Conservation (phyloP, 352 stramenopile species). For the Thraustochytrium sp. region DNA sequence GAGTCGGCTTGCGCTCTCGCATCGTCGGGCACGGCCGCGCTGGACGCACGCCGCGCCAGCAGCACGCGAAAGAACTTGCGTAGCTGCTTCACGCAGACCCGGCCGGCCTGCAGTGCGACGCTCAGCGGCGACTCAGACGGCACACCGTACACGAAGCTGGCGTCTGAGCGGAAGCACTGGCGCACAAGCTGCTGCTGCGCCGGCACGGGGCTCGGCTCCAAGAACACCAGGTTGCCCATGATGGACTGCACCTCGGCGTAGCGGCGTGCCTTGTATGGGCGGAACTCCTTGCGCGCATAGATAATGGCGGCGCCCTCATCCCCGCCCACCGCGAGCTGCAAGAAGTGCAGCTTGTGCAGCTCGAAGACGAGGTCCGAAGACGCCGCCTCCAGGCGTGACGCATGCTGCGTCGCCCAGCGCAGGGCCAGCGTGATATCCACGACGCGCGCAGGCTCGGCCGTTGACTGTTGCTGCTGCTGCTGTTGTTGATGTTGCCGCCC, state of each 20-base stretch:
- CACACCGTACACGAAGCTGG: neutral
- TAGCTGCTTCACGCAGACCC: neutral
- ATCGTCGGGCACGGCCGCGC: neutral
- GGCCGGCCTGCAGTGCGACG: neutral
- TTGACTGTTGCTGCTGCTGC: neutral
- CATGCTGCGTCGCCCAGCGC: neutral
- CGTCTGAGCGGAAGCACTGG: neutral
- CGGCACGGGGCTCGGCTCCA: neutral
- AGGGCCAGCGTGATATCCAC: neutral
- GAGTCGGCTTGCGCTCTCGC: neutral
- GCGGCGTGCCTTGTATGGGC: neutral
- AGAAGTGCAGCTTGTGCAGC: conserved; percentile 6
- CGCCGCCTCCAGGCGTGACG: neutral
- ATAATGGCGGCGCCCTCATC: neutral
- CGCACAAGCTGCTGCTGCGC: neutral
- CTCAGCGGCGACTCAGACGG: neutral
- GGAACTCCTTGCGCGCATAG: neutral
- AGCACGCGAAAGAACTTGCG: conserved; percentile 12
- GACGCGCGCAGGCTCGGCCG: too few relatives aligned
- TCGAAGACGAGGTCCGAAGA: neutral
- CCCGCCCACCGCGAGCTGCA: neutral
- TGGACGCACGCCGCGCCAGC: neutral
- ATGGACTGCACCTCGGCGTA: neutral
- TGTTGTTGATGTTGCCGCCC: neutral
- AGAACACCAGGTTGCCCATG: conserved; percentile 19